phyloP scores from a whole-genome alignment of 2,329 filamentous ascomycete genomes.

The Stemphylium beticola region DNA sequence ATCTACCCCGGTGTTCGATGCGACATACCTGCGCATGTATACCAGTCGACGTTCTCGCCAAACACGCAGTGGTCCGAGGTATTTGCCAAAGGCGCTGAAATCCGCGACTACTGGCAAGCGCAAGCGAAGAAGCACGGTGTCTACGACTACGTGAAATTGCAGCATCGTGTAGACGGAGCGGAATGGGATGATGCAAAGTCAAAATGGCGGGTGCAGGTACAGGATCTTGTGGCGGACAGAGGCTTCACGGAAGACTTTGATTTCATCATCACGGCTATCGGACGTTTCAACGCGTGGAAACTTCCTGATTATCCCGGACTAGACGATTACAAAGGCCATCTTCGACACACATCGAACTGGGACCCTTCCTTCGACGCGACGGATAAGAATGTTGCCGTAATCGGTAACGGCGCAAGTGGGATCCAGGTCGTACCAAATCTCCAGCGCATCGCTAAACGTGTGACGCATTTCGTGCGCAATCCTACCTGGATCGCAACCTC shows the following conservation, averaged over 20 bases:
- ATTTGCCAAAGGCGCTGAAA: slow-evolving; percentile 51
- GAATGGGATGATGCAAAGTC: slow-evolving; percentile 47
- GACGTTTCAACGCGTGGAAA: slow-evolving; percentile 43
- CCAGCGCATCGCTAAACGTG: slow-evolving; percentile 58
- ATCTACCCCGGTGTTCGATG: slow-evolving; percentile 42
- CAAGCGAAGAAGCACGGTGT: slow-evolving; percentile 50
- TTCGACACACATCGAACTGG: slow-evolving; percentile 43
- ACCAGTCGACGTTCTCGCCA: slow-evolving; percentile 52
- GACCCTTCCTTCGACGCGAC: slow-evolving; percentile 56
- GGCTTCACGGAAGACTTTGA: slow-evolving; percentile 35
- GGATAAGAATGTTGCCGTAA: slow-evolving; percentile 65
- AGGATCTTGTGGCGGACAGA: slow-evolving; percentile 54
- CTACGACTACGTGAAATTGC: slow-evolving; percentile 48
- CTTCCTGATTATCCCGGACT: slow-evolving; percentile 40
- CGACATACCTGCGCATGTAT: slow-evolving; percentile 48
- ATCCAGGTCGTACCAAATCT: slow-evolving; percentile 68
- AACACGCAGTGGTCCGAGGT: slow-evolving; percentile 54
- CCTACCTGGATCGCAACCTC: slow-evolving; percentile 64
- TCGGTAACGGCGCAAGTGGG: slow-evolving; percentile 69
- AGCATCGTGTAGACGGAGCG: slow-evolving; percentile 47
- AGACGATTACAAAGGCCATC: slow-evolving; percentile 35
- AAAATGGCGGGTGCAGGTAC: slow-evolving; percentile 67
- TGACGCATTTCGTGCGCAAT: slow-evolving; percentile 62
- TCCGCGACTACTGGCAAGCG: slow-evolving; percentile 51
- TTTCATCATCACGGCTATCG: slow-evolving; percentile 48